phyloP scores from a whole-genome alignment of 371 early-diverging fungal genomes.

The Neoconidiobolus thromboides region DNA sequence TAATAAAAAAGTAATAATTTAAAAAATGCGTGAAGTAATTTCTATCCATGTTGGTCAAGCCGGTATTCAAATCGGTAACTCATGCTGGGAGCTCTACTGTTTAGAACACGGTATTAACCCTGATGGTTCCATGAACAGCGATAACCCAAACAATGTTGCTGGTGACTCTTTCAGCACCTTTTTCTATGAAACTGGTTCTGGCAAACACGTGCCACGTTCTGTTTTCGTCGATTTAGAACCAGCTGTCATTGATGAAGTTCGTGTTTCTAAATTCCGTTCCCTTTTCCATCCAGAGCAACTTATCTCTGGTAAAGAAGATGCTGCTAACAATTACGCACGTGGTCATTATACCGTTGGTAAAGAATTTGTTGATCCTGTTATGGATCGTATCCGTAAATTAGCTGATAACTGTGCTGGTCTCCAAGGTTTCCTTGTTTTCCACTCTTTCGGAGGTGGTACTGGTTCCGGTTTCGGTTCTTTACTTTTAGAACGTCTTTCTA shows the following conservation, averaged over 20 bases:
- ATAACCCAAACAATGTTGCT: slow-evolving; percentile 64
- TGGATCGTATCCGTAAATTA: slow-evolving; percentile 93
- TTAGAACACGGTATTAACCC: slow-evolving; percentile 80
- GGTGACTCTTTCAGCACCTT: slow-evolving; percentile 93
- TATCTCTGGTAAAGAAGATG: slow-evolving; percentile 98
- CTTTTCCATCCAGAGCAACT: slow-evolving; percentile 98
- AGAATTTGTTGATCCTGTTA: slow-evolving; percentile 89
- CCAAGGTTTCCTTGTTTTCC: slow-evolving; percentile 94
- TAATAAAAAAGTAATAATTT: too few relatives aligned
- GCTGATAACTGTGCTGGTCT: slow-evolving; percentile 96
- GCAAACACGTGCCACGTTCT: slow-evolving; percentile 97
- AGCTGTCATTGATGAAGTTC: slow-evolving; percentile 79
- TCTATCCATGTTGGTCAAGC: slow-evolving; percentile 98
- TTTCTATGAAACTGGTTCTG: slow-evolving; percentile 95
- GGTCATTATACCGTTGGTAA: slow-evolving; percentile 99
- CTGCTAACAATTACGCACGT: slow-evolving; percentile 99
- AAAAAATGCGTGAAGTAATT: slow-evolving; percentile 96
- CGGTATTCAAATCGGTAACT: slow-evolving; percentile 56
- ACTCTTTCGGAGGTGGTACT: slow-evolving; percentile 98
- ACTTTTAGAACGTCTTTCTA: slow-evolving; percentile 89
- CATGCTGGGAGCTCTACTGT: slow-evolving; percentile 90
- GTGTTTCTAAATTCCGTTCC: slow-evolving; percentile 65
- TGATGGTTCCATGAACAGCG: slow-evolving; percentile 29
- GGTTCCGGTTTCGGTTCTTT: slow-evolving; percentile 98
- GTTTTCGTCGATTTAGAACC: slow-evolving; percentile 87